Evolutionary conservation across 352 stramenopile species (phyloP), one percentile per base, ranked within the genome.

Genomic region (Phytophthora pinifolia): DNA sequence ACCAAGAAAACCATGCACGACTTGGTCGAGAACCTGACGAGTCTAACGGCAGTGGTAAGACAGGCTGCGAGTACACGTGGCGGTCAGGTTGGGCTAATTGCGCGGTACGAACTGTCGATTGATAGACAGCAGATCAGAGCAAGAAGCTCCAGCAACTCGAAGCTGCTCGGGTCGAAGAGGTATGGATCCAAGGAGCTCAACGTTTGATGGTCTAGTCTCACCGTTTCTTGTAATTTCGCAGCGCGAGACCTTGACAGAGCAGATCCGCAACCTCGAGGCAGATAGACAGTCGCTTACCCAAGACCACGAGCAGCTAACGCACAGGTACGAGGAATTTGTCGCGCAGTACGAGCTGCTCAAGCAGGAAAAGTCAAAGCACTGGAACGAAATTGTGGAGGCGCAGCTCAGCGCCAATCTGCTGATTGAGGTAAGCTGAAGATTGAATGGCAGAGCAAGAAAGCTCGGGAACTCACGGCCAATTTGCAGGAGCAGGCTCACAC

Each of bases 351-450:
- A 89, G 20, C 18, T 72, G 13, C 52, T 87, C 12, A 73, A 90
- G 39, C 57, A 72, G 15, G 76, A 88, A 44, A 88, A 89, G 37
- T 69, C 74, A 7, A 77, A 79, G 35, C 75, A 86, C 35, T 86
- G 70, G 74, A 89, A 85, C 39, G 79, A 90, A 30, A 87, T 89
- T 56, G 74, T 88, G 20, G 48, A 73, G 15, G 78, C 73, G 9
- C 79, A 92, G 65, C 54, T 89, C 13, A 89, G 79, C 49, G 77
- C 82, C 17, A 89, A 89, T 39, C 43, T 88, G 33, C 62, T 88
- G 15, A 89, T 92, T 36, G 82, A 92, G 69, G 78, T 88, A 68
- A 29, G 48, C 12, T 17, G 34, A 33, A 12, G 44, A 17, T 10
- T 2, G 5, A 30, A 9, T 18, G n/a, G 22, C 10, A 55, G 3